These are phyloP conservation scores for Gracilaria domingensis DNA, from an alignment of 23 red algal genomes.

Conservation along the genomic window DNA sequence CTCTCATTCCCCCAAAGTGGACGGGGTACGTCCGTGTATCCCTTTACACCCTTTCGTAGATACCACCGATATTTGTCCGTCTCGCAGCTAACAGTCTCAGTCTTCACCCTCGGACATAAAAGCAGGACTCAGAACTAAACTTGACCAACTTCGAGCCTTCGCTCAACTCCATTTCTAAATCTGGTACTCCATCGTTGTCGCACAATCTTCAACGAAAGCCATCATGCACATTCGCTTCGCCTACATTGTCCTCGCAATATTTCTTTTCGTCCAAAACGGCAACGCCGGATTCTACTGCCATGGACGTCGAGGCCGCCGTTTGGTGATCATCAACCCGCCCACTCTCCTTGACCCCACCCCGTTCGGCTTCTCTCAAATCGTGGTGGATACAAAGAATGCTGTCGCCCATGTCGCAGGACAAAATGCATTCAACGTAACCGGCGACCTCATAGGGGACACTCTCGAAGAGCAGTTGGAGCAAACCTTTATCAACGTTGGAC, in stretches of 20 bases:
- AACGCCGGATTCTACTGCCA: neutral
- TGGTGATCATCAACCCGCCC: conserved; percentile 60
- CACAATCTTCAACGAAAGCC: neutral
- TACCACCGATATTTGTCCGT: no score
- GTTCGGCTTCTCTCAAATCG: conserved; percentile 51
- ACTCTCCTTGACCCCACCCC: conserved; percentile 56
- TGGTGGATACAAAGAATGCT: conserved; percentile 46
- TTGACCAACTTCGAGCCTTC: no score
- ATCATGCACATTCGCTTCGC: conserved; percentile 20
- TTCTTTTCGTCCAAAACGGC: neutral
- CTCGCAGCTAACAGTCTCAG: no score
- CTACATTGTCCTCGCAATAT: neutral
- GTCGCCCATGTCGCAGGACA: conserved; percentile 53
- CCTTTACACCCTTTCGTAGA: no score
- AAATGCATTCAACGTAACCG: conserved; percentile 15
- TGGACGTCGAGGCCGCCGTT: neutral
- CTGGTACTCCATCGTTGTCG: no score
- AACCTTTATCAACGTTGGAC: neutral
- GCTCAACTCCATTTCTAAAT: no score
- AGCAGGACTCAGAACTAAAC: no score
- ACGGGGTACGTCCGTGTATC: no score
- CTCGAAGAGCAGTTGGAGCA: conserved; percentile 25
- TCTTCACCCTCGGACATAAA: no score
- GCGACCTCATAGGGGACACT: conserved; percentile 18
- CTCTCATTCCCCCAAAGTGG: no score